These are phyloP conservation scores for Phanerochaete sordida DNA, from an alignment of 768 basidiomycete species.

Conservation along the genomic window DNA sequence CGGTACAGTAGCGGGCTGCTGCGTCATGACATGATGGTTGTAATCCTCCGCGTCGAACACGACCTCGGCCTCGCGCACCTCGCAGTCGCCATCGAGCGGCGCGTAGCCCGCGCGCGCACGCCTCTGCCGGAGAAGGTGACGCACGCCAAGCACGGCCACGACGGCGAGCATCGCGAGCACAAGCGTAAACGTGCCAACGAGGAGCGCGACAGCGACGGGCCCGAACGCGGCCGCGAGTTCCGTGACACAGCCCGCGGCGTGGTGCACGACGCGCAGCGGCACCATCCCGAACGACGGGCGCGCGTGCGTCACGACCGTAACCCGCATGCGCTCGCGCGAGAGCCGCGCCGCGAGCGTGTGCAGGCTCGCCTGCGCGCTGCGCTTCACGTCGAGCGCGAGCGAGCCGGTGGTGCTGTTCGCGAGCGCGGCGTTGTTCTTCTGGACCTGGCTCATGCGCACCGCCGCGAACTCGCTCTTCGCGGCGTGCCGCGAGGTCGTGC, in stretches of 20 bases:
- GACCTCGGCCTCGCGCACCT: constrained; percentile 7
- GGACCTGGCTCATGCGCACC: constrained; percentile 15
- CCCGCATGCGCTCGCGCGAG: not conserved
- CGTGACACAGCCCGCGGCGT: constrained; percentile 9
- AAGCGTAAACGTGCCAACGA: constrained; percentile 10
- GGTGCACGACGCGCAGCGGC: constrained; percentile 7
- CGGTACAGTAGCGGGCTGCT: not conserved
- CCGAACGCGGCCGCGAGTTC: constrained; percentile 13
- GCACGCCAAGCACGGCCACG: constrained; percentile 8
- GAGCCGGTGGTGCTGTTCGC: not conserved
- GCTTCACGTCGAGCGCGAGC: not conserved
- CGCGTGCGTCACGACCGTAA: not conserved
- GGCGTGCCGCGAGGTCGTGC: constrained; percentile 18
- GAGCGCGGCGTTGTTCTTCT: not conserved
- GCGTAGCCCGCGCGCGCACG: constrained; percentile 4
- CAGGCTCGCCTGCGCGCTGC: not conserved
- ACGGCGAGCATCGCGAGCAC: constrained; percentile 6
- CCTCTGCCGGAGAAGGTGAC: constrained; percentile 4
- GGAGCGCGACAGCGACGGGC: constrained; percentile 15
- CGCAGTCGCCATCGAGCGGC: not conserved
- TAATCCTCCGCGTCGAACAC: constrained; percentile 11
- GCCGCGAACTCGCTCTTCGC: constrained; percentile 26
- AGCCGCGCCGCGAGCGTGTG: not conserved
- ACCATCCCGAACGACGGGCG: not conserved
- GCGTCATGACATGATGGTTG: not conserved